Evolutionary conservation across 164 flowering plant species (phyloP), one percentile per base, ranked within the genome.

Genomic region (Tinospora cordifolia): DNA sequence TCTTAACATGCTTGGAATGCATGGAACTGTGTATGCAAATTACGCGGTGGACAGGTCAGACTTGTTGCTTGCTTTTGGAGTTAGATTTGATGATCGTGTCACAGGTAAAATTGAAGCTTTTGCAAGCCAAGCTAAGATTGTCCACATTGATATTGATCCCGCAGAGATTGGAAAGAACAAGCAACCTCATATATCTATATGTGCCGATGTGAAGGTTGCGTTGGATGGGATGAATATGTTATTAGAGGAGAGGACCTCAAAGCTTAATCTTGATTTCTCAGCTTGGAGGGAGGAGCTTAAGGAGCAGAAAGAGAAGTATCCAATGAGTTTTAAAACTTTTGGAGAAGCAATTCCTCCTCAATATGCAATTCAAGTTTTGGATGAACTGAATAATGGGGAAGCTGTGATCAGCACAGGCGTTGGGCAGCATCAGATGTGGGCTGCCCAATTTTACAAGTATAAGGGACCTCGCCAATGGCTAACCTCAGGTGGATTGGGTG

Each of bases 91-190:
- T 76, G 90, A 88, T 51, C 82, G 93, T 9, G 89, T 88, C 46
- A 87, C 93, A 0, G 90, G 90, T 8, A 88, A 87, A 75, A 73
- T 88, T 14, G 93, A 87, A 70, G 83, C 87, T 2, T 88, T 88
- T 79, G 93, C 93, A 11, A 86, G 89, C 71, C 65, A 87, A 39
- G 89, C 93, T 3, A 88, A 85, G 75, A 87, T 88, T 63, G 90
- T 87, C 47, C 93, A 88, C 39, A 84, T 88, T 51, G 89, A 88
- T 63, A 85, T 87, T 44, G 93, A 88, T 67, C 70, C 90, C 0
- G 88, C 89, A 6, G 93, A 88, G 79, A 84, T 88, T 62, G 93
- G 93, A 65, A 88, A 88, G 82, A 88, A 86, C 66, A 88, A 88
- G 80, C 87, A 77, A 69, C 90, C 93, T 27, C 86, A 88, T 76